These are phyloP conservation scores for Lophiotrema nucula DNA, from an alignment of 495 filamentous ascomycete genomes.

Conservation along the genomic window DNA sequence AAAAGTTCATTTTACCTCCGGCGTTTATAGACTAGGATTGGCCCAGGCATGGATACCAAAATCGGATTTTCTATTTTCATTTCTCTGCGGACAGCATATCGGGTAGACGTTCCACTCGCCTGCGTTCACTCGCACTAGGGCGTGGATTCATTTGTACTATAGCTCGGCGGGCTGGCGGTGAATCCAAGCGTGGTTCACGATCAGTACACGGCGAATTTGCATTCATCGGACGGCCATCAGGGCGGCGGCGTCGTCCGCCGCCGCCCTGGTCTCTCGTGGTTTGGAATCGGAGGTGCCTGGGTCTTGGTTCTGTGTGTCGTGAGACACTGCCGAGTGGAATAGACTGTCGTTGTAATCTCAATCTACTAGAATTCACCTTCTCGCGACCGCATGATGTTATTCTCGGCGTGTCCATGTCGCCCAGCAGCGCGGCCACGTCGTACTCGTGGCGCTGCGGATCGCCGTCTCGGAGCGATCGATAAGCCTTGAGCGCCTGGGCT, in stretches of 20 bases:
- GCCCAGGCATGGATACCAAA: constrained; percentile 37
- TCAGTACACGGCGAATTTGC: constrained; percentile 22
- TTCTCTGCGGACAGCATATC: constrained; percentile 23
- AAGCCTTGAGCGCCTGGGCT: constrained; percentile 11
- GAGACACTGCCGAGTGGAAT: constrained; percentile 25
- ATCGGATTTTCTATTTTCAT: constrained; percentile 27
- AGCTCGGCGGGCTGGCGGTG: constrained; percentile 24
- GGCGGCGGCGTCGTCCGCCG: constrained; percentile 18
- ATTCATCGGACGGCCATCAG: constrained; percentile 25
- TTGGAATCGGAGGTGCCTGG: constrained; percentile 25
- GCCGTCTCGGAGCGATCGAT: constrained; percentile 11
- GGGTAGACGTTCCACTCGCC: constrained; percentile 32
- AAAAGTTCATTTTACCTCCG: constrained; percentile 20
- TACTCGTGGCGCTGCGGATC: constrained; percentile 25
- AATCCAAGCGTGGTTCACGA: constrained; percentile 18
- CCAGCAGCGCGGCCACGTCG: not conserved
- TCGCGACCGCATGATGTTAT: not conserved
- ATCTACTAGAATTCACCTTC: constrained; percentile 23
- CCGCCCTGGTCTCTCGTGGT: constrained; percentile 6
- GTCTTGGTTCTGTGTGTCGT: constrained; percentile 24
- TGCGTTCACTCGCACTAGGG: constrained; percentile 29
- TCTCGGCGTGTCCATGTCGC: not conserved
- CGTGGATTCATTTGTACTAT: constrained; percentile 30
- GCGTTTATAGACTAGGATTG: constrained; percentile 34
- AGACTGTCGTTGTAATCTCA: constrained; percentile 28